Evolutionary conservation across 345 rosid species (phyloP), one percentile per base, ranked within the genome.

Genomic region (Salix arbutifolia): DNA sequence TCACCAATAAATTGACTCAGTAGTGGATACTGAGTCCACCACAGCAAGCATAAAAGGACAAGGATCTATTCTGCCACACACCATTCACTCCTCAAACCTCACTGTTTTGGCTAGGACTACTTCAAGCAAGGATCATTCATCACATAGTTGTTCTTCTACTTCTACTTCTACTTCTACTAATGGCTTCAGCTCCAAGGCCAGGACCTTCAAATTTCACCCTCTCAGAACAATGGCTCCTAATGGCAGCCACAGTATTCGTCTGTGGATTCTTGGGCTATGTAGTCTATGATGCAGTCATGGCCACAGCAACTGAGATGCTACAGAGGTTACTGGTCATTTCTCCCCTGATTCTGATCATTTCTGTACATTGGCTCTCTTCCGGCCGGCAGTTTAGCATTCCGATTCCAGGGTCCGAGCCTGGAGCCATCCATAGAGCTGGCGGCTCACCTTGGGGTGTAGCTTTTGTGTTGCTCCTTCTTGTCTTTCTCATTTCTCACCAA

Each of bases 381-480:
- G 84, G 91, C 31, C 28, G 60, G 65, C 76, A 74, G 14, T 65
- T 87, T 21, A 69, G 60, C 76, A 66, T 89, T 52, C 87, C 87
- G 0, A 78, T 89, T 65, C 90, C 89, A 1, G 90, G 88, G 58
- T 83, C 91, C 0, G 89, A 89, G 83, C 91, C 88, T 0, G 83
- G 74, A 8, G 86, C 87, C 77, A 84, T 87, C 78, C 91, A 84
- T 31, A 73, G 85, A 23, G 91, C 87, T 3, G 90, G 90, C 0
- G 90, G 90, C 70, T 89, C 91, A 0, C 84, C 91, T 3, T 89
- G 88, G 90, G 90, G 90, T 30, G 80, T 89, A 3, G 89, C 89
- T 23, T 69, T 74, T 30, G 82, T 85, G 17, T 21, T 89, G 28
- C 69, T 85, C 69, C 84, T 89, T 21, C 90, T 87, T 30, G 69